A percentile compares a stretch with the other conserved stretches of the same genome.
phyloP scores from a whole-genome alignment of 306 rosid genomes.

The Trifolium repens region DNA sequence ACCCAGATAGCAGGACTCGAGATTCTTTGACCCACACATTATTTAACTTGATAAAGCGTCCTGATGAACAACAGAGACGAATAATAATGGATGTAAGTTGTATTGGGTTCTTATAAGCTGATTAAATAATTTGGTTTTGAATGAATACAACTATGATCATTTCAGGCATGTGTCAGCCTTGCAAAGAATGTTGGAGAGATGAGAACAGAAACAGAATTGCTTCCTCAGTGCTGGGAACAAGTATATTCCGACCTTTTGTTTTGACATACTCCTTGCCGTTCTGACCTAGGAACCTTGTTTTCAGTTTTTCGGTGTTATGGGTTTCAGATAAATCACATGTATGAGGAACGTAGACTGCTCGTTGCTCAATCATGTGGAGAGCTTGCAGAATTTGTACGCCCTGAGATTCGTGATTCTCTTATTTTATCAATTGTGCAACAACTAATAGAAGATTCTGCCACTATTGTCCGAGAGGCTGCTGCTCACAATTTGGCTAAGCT shows the following conservation, averaged over 20 bases:
- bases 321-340: constrained; percentile 84
- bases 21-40: constrained; percentile 96
- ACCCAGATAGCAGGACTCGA: constrained; percentile 85
- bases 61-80: constrained; percentile 89
- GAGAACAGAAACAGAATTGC: constrained; percentile 98
- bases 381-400: constrained; percentile 88
- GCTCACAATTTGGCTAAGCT: constrained; percentile 91
- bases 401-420: constrained; percentile 94
- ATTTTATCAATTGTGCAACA: constrained; percentile 92
- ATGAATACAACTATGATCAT: constrained; percentile 38
- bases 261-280: constrained; percentile 29
- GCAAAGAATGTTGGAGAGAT: constrained; percentile 94
- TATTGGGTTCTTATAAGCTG: constrained; percentile 28
- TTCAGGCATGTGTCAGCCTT: constrained; percentile 92
- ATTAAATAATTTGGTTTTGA: constrained; percentile 10
- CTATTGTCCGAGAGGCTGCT: constrained; percentile 94
- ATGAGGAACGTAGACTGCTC: constrained; percentile 94
- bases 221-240: constrained; percentile 99
- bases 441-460: constrained; percentile 88
- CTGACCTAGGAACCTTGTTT: constrained; percentile 19
- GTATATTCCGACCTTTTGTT: constrained; percentile 51
- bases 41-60: constrained; percentile 95
- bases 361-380: constrained; percentile 99
- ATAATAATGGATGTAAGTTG: constrained; percentile 92
- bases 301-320: constrained; percentile 32